phyloP scores from a whole-genome alignment of 345 rosid genomes.

The Psidium guajava region DNA sequence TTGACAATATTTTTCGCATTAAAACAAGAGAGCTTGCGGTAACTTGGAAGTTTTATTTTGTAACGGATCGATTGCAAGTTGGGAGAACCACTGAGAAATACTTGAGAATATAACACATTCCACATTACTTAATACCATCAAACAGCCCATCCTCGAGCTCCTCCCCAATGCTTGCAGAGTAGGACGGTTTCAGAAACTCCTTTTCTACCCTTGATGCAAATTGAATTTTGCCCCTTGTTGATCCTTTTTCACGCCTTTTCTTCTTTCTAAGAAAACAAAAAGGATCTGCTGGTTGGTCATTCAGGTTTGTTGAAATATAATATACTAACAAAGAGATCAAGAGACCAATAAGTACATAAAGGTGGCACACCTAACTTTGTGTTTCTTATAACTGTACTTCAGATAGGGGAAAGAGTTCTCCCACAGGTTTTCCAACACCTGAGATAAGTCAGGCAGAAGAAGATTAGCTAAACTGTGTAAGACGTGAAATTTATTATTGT shows the following conservation, averaged over 20 bases:
- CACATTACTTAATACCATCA: constrained; percentile 42
- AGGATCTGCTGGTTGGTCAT: background rate
- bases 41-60: background rate
- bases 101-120: background rate
- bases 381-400: constrained; percentile 72
- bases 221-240: constrained; percentile 39
- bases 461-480: background rate
- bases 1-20: background rate
- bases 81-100: background rate
- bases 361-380: constrained; percentile 46
- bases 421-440: constrained; percentile 74
- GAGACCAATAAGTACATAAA: background rate
- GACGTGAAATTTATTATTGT: background rate
- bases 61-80: background rate
- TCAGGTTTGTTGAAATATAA: background rate
- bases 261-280: constrained; percentile 41
- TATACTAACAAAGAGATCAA: background rate
- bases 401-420: constrained; percentile 73
- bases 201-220: constrained; percentile 80
- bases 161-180: constrained; percentile 72
- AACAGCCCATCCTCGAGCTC: constrained; percentile 93
- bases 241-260: constrained; percentile 39
- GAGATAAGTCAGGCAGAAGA: background rate
- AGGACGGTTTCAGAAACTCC: constrained; percentile 73
- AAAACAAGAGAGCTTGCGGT: background rate